Evolutionary conservation across 176 grass and related monocot species (phyloP).

Genomic region (Zea luxurians): DNA sequence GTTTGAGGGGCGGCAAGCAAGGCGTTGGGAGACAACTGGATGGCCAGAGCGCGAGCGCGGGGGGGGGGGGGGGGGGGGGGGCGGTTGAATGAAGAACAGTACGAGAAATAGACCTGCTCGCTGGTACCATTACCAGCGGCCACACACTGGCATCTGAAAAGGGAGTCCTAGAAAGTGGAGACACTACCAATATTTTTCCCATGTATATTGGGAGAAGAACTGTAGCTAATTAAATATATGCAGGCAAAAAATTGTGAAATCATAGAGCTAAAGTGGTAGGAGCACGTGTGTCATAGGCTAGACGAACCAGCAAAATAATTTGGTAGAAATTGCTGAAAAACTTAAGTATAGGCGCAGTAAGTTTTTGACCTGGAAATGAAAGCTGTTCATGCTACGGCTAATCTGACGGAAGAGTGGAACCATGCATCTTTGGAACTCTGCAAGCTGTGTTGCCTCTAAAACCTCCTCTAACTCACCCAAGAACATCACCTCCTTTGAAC

Average conservation of each 20-base stretch:
- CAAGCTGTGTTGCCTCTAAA: constrained; percentile 83
- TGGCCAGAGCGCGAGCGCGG: not conserved
- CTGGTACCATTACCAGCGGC: not conserved
- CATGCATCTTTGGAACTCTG: constrained; percentile 91
- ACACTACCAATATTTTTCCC: not conserved
- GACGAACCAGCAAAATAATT: constrained; percentile 25
- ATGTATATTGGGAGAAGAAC: not conserved
- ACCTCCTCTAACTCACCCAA: constrained; percentile 96
- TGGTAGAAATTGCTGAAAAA: constrained; percentile 33
- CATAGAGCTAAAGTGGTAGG: constrained; percentile 9
- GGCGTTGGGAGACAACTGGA: not conserved
- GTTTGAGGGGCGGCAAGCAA: not conserved
- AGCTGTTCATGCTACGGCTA: constrained; percentile 82
- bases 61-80: not conserved
- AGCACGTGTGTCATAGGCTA: constrained; percentile 1
- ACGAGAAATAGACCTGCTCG: not conserved
- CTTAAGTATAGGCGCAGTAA: constrained; percentile 8
- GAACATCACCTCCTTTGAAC: constrained; percentile 99
- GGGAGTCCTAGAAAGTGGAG: not conserved
- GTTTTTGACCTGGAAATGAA: constrained; percentile 86
- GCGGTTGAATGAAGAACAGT: not conserved
- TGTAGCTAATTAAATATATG: constrained; percentile 10
- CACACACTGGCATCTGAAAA: not conserved
- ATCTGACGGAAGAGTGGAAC: constrained; percentile 79
- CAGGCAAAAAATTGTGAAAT: constrained; percentile 19